Percentiles rank a stretch among this genome's conserved stretches.
Conservation (phyloP, 2,329 filamentous ascomycete species). For the Colletotrichum chrysophilum region DNA sequence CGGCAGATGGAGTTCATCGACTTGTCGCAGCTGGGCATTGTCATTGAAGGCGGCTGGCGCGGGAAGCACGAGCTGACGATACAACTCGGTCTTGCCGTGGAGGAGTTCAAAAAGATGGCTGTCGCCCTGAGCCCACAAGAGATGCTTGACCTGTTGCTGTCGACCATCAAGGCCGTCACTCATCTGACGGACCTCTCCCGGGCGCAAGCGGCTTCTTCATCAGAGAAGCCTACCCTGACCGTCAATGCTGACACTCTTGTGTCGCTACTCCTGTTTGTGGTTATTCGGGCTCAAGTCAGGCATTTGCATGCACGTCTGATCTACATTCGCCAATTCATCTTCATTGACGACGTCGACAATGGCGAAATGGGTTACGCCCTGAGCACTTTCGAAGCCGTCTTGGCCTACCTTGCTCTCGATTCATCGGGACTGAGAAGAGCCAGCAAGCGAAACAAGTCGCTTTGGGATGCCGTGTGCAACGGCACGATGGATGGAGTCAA, state of each 20-base stretch:
- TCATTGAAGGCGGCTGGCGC: slow-evolving; percentile 77
- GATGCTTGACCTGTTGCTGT: slow-evolving; percentile 82
- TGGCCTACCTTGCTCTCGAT: slow-evolving; percentile 85
- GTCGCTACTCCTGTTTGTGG: slow-evolving; percentile 86
- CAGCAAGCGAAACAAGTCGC: slow-evolving; percentile 80
- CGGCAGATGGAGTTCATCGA: slow-evolving; percentile 93
- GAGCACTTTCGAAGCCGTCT: slow-evolving; percentile 93
- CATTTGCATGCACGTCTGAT: slow-evolving; percentile 86
- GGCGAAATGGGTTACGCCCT: slow-evolving; percentile 96
- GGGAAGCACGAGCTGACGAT: slow-evolving; percentile 83
- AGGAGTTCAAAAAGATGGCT: slow-evolving; percentile 87
- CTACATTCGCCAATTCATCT: slow-evolving; percentile 98
- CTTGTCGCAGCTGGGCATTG: slow-evolving; percentile 91
- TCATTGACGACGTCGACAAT: slow-evolving; percentile 95
- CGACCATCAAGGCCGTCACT: slow-evolving; percentile 84
- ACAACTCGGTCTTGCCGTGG: slow-evolving; percentile 78
- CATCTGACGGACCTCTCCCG: slow-evolving; percentile 61
- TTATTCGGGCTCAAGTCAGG: slow-evolving; percentile 87
- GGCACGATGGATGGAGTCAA: slow-evolving; percentile 79
- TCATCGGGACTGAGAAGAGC: slow-evolving; percentile 82
- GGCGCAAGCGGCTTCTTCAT: slow-evolving; percentile 39
- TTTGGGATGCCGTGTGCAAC: slow-evolving; percentile 87
- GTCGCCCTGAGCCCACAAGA: slow-evolving; percentile 82
- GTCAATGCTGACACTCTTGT: slow-evolving; percentile 90
- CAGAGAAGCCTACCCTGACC: slow-evolving; percentile 63